phyloP scores from a whole-genome alignment of 768 basidiomycete species.

The Boletus tylopilopsis region DNA sequence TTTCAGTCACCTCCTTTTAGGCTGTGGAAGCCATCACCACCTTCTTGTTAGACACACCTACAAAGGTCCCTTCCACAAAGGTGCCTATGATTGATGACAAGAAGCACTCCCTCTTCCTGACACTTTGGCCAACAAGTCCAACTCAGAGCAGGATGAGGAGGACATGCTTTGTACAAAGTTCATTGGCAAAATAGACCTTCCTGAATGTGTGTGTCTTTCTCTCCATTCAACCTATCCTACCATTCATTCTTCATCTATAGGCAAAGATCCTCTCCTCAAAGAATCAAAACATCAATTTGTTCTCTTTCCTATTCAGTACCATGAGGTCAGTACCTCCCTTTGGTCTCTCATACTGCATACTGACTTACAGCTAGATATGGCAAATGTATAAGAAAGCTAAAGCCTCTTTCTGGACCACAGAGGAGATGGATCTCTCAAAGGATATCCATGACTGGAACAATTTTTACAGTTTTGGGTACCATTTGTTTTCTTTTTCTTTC shows the following conservation, averaged over 20 bases:
- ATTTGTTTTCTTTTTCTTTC: too few relatives aligned
- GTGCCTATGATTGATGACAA: slow-evolving; percentile 27
- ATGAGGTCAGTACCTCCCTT: slow-evolving; percentile 46
- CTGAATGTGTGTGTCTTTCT: slow-evolving; percentile 41
- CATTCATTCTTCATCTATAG: slow-evolving; percentile 25
- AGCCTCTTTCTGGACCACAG: slow-evolving; percentile 91
- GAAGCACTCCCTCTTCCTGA: slow-evolving; percentile 30
- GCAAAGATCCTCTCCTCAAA: slow-evolving; percentile 78
- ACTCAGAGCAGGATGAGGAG: slow-evolving; percentile 26
- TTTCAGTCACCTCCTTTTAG: background rate
- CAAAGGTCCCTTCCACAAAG: slow-evolving; percentile 20
- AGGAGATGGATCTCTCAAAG: slow-evolving; percentile 87
- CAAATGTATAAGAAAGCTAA: slow-evolving; percentile 93
- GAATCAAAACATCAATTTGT: slow-evolving; percentile 79
- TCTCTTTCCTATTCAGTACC: slow-evolving; percentile 89
- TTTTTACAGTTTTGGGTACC: too few relatives aligned
- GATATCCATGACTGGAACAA: slow-evolving; percentile 83
- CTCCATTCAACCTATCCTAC: background rate
- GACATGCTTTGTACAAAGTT: slow-evolving; percentile 46
- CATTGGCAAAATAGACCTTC: slow-evolving; percentile 67
- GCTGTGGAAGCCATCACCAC: slow-evolving; percentile 43
- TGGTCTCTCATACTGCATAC: background rate
- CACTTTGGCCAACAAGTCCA: slow-evolving; percentile 25
- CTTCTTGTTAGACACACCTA: slow-evolving; percentile 41
- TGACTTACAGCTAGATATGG: slow-evolving; percentile 65